Evolutionary conservation across 1,139 yeast species (phyloP).

Genomic region (Scheffersomyces segobiensis): DNA sequence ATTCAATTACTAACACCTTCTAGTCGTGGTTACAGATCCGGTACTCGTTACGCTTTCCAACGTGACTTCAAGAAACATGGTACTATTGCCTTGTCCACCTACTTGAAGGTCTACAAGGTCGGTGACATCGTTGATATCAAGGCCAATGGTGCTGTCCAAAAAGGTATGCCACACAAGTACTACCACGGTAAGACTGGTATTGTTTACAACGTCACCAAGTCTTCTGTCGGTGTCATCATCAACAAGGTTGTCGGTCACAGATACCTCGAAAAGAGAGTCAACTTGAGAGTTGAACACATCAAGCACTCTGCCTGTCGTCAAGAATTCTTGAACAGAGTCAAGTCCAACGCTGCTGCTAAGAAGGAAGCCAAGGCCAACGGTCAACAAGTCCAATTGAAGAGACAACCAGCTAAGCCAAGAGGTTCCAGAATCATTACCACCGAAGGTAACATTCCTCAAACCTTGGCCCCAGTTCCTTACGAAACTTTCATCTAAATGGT

Average conservation of each 20-base stretch:
- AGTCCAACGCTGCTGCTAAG: conserved; percentile 91
- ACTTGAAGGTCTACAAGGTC: conserved; percentile 96
- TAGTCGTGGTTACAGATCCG: conserved; percentile 99
- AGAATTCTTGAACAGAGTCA: conserved; percentile 98
- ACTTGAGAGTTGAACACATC: conserved; percentile 97
- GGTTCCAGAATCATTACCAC: conserved; percentile 80
- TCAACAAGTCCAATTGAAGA: conserved; percentile 87
- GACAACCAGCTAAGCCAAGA: conserved; percentile 99
- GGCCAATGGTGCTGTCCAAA: conserved; percentile 98
- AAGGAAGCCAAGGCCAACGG: conserved; percentile 95
- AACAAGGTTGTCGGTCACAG: conserved; percentile 99
- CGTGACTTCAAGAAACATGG: conserved; percentile 99
- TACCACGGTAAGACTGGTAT: conserved; percentile 99
- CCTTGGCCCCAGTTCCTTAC: conserved; percentile 98
- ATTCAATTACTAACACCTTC: conserved; percentile 19
- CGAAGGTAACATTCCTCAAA: conserved; percentile 84
- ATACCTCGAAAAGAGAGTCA: conserved; percentile 97
- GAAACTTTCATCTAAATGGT: conserved; percentile 90
- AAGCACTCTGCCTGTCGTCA: conserved; percentile 99
- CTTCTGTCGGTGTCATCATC: conserved; percentile 96
- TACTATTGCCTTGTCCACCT: conserved; percentile 89
- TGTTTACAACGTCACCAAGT: conserved; percentile 96
- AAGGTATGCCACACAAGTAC: conserved; percentile 99
- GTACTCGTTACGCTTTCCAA: conserved; percentile 99
- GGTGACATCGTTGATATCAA: conserved; percentile 99